phyloP scores from a whole-genome alignment of 441 rosid species.

The Erysimum cheiri region DNA sequence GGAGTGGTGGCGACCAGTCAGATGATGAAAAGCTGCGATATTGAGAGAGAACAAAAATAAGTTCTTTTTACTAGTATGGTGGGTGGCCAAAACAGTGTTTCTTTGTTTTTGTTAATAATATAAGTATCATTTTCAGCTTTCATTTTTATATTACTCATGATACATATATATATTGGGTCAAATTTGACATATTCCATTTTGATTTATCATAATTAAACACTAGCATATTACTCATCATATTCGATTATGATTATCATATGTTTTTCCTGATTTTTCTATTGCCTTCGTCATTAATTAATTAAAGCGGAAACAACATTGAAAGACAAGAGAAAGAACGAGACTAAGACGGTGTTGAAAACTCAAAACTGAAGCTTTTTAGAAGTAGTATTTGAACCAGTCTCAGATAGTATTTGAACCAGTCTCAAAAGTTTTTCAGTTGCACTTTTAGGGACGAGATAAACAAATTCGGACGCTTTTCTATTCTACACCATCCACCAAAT shows the following conservation, averaged over 20 bases:
- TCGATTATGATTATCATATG: background rate
- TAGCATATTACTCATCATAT: conserved; percentile 33
- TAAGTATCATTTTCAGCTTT: conserved; percentile 1
- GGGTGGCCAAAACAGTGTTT: conserved; percentile 21
- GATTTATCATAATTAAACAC: background rate
- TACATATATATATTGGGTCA: conserved; percentile 4
- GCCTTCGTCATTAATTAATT: background rate
- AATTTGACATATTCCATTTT: conserved; percentile 17
- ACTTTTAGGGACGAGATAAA: too few relatives aligned
- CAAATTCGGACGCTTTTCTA: too few relatives aligned
- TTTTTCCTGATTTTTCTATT: background rate
- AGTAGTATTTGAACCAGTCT: background rate
- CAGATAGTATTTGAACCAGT: background rate
- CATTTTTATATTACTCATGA: background rate
- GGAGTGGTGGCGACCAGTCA: background rate
- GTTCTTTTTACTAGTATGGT: conserved; percentile 21
- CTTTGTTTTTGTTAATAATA: background rate
- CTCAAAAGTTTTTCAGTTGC: background rate
- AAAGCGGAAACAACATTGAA: background rate
- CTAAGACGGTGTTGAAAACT: background rate
- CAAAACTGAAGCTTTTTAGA: too few relatives aligned
- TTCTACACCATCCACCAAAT: too few relatives aligned
- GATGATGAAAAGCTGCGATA: conserved; percentile 32
- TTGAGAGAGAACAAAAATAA: background rate
- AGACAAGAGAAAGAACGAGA: background rate